A percentile compares a stretch with the other conserved stretches of the same genome.
Evolutionary conservation across 495 filamentous ascomycete species (phyloP).

Genomic region (Tuber brumale): DNA sequence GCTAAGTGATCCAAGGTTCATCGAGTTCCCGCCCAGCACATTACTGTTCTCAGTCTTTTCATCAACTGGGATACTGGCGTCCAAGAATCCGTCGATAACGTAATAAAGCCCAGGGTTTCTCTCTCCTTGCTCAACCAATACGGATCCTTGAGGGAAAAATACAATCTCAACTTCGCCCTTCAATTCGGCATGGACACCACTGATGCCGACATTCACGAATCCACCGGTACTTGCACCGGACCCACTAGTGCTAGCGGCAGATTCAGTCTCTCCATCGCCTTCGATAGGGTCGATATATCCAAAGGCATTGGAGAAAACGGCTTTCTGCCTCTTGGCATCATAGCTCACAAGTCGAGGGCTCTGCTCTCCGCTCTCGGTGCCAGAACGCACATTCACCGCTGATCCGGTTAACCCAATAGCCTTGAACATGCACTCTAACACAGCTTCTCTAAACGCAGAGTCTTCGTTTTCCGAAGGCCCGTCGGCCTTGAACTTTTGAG

Average conservation of each 20-base stretch:
- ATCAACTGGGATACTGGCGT: conserved; percentile 69
- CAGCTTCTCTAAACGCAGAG: conserved; percentile 75
- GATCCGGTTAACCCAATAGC: conserved; percentile 71
- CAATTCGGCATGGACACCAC: conserved; percentile 62
- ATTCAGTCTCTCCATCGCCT: conserved; percentile 80
- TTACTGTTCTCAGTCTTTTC: conserved; percentile 43
- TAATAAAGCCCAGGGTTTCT: conserved; percentile 94
- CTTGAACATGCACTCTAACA: conserved; percentile 92
- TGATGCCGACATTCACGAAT: conserved; percentile 52
- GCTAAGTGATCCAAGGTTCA: conserved; percentile 29
- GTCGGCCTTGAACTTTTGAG: conserved; percentile 37
- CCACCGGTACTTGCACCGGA: conserved; percentile 54
- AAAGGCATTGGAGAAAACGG: conserved; percentile 83
- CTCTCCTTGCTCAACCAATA: conserved; percentile 96
- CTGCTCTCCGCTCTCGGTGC: conserved; percentile 65
- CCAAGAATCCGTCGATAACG: conserved; percentile 93
- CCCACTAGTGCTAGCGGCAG: conserved; percentile 56
- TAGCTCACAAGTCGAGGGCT: conserved; percentile 82
- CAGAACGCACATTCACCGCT: conserved; percentile 57
- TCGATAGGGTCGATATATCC: conserved; percentile 91
- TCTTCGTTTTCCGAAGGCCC: conserved; percentile 59
- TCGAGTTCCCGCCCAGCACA: conserved; percentile 37
- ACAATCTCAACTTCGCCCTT: conserved; percentile 95
- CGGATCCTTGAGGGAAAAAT: conserved; percentile 87
- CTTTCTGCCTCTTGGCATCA: conserved; percentile 76